Evolutionary conservation across 1,284 basidiomycete species (phyloP).

Genomic region (Sparassis latifolia): DNA sequence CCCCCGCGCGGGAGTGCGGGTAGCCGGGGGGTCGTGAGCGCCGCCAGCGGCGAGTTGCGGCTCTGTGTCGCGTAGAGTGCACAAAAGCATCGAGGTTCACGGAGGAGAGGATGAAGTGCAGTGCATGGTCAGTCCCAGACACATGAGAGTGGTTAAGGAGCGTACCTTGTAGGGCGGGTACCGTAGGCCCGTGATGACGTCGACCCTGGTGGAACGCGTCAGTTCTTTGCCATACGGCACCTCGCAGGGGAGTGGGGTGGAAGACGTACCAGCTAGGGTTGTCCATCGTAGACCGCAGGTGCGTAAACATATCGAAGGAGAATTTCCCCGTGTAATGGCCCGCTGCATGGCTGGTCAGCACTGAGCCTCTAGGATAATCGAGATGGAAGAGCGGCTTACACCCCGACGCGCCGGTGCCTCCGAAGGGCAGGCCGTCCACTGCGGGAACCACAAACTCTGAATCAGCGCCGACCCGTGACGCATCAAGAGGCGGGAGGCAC

Average conservation of each 20-base stretch:
- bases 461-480: background rate
- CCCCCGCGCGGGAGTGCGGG: constrained; percentile 33
- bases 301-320: constrained; percentile 65
- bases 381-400: constrained; percentile 35
- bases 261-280: constrained; percentile 52
- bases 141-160: background rate
- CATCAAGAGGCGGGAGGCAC: constrained; percentile 11
- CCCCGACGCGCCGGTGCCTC: constrained; percentile 68
- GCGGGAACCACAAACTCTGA: background rate
- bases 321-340: constrained; percentile 62
- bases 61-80: background rate
- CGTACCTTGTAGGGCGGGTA: constrained; percentile 62
- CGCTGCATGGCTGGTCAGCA: constrained; percentile 28
- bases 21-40: constrained; percentile 22
- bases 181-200: constrained; percentile 46
- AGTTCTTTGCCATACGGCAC: background rate
- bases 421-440: constrained; percentile 68
- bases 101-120: background rate
- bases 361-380: background rate
- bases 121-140: no score
- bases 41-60: background rate
- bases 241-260: background rate
- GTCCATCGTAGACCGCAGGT: constrained; percentile 54
- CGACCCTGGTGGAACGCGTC: constrained; percentile 36
- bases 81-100: background rate